Evolutionary conservation across 2,329 filamentous ascomycete genomes (phyloP).

Genomic region (Aureobasidium sp.): DNA sequence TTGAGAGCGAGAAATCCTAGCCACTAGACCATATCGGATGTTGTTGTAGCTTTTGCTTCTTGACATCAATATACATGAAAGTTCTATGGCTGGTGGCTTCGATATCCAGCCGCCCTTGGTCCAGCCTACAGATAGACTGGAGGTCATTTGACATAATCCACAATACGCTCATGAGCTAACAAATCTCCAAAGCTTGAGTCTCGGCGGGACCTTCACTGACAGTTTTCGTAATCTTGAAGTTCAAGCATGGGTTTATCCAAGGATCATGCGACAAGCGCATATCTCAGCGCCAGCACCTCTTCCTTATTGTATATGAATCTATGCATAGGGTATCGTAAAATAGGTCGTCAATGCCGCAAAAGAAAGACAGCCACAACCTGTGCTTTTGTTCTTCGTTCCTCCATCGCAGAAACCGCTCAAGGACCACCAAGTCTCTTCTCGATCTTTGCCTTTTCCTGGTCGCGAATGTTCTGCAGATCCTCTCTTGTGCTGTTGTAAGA

Average conservation of each 20-base stretch:
- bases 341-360: neutral
- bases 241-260: neutral
- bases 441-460: constrained; percentile 64
- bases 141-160: too few relatives aligned
- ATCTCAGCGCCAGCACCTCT: neutral
- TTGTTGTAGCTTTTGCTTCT: too few relatives aligned
- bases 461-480: constrained; percentile 61
- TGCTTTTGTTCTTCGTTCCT: neutral
- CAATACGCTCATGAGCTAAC: too few relatives aligned
- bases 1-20: too few relatives aligned
- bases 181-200: too few relatives aligned
- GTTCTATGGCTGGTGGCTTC: too few relatives aligned
- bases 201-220: too few relatives aligned
- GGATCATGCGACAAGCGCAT: neutral
- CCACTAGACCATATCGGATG: too few relatives aligned
- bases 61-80: too few relatives aligned
- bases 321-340: constrained; percentile 12
- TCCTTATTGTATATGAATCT: neutral
- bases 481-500: constrained; percentile 71
- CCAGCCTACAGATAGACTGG: too few relatives aligned
- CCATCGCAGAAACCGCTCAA: neutral
- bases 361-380: neutral
- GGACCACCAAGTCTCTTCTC: constrained; percentile 57
- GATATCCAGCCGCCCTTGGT: too few relatives aligned
- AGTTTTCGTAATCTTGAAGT: too few relatives aligned